Conservation (phyloP, 768 basidiomycete species). For the Psilocybe sp. region DNA sequence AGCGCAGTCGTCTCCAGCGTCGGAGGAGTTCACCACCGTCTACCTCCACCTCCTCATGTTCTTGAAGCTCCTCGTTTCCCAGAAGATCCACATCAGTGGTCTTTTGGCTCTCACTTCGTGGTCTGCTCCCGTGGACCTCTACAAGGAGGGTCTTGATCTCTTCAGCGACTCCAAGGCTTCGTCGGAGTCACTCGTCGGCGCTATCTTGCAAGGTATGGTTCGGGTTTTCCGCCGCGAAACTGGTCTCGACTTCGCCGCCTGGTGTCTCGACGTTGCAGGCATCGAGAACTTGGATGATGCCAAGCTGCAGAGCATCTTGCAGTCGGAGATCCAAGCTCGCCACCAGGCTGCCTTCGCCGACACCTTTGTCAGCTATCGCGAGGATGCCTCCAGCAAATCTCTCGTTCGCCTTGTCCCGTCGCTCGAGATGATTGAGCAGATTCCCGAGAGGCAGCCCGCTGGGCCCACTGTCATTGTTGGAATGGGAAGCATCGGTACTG, state of each 20-base stretch:
- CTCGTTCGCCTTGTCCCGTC: constrained; percentile 22
- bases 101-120: constrained; percentile 20
- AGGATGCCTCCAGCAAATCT: constrained; percentile 13
- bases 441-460: constrained; percentile 10
- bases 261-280: constrained; percentile 22
- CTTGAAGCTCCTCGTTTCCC: constrained; percentile 18
- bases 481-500: constrained; percentile 27
- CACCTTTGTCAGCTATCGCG: constrained; percentile 21
- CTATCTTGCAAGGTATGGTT: constrained; percentile 26
- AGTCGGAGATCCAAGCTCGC: constrained; percentile 16
- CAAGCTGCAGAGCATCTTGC: constrained; percentile 10
- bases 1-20: constrained; percentile 14
- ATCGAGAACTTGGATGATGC: constrained; percentile 6
- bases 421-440: constrained; percentile 15
- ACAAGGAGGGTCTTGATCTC: constrained; percentile 18
- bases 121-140: constrained; percentile 21
- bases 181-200: constrained; percentile 16
- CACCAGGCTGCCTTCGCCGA: constrained; percentile 12
- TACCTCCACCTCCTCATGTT: constrained; percentile 18
- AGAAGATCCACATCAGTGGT: constrained; percentile 14
- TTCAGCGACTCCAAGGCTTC: constrained; percentile 17
- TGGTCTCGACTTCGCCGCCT: constrained; percentile 21
- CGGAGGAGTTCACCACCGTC: constrained; percentile 13
- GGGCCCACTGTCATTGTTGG: constrained; percentile 30
- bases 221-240: constrained; percentile 28